Conservation (phyloP, 495 filamentous ascomycete genomes). For the Cryomyces antarcticus region DNA sequence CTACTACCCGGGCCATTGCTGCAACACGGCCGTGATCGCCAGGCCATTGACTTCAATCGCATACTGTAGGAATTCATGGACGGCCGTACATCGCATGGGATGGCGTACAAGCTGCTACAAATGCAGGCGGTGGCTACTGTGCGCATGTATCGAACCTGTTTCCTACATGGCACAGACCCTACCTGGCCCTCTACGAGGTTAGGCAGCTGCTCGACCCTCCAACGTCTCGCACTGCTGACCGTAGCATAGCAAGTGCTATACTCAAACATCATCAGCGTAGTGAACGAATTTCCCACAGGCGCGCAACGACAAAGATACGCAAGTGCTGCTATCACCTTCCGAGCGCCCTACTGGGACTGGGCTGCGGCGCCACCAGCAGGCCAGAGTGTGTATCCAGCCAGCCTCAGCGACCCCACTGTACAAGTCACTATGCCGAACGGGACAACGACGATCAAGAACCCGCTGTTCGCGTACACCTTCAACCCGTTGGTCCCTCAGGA, state of each 20-base stretch:
- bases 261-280: slow-evolving; percentile 28
- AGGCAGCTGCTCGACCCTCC: not conserved
- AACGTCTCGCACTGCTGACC: slow-evolving; percentile 1
- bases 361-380: slow-evolving; percentile 27
- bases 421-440: slow-evolving; percentile 32
- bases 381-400: slow-evolving; percentile 26
- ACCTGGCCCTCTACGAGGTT: slow-evolving; percentile 48
- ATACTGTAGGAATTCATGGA: slow-evolving; percentile 38
- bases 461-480: slow-evolving; percentile 40
- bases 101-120: slow-evolving; percentile 27
- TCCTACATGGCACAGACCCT: slow-evolving; percentile 52
- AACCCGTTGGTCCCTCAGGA: slow-evolving; percentile 26
- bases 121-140: slow-evolving; percentile 38
- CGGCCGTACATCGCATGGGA: slow-evolving; percentile 36
- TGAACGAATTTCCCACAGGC: slow-evolving; percentile 29
- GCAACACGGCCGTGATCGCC: not conserved
- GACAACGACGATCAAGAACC: slow-evolving; percentile 32
- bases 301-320: slow-evolving; percentile 24
- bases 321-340: slow-evolving; percentile 31
- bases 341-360: slow-evolving; percentile 54
- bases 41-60: not conserved
- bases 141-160: slow-evolving; percentile 45
- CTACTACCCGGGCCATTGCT: not conserved
- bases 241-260: slow-evolving; percentile 33
- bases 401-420: slow-evolving; percentile 25